Evolutionary conservation across 352 stramenopile species (phyloP), one percentile per base, ranked within the genome.

Genomic region (Pythium volutum): DNA sequence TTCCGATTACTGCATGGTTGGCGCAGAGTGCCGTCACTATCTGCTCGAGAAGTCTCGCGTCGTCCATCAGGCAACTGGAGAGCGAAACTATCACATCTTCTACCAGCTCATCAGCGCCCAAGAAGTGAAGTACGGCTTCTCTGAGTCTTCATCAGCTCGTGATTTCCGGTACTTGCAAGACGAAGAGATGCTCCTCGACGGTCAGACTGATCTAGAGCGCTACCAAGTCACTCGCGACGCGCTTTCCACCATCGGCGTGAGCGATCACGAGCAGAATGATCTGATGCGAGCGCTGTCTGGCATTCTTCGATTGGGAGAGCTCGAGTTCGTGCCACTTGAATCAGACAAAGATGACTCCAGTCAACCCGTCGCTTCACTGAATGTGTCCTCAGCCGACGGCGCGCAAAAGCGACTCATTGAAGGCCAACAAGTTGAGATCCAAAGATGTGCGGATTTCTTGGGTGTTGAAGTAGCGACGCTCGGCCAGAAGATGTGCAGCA

Each of bases 11-110:
- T 87, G 77, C 55, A 75, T 98, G n/a, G 70, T 97, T 14, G 92
- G 91, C 29, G 91, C 90, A 12, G 87, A 89, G 58, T 95, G 86
- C 61, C 81, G 84, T 14, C 82, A 98, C 43, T 99, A 99, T 73
- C 74, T 99, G 47, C 77, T 99, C 3, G 97, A 99, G 70, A 99
- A 99, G 70, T 97, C 96, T 1, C 91, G 97, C 16, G 86, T 99
- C 7, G 79, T 98, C 7, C 73, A 79, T 20, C 95, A 98, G 62
- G 79, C 81, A 2, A 26, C 70, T 0, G 85, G 91, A 1, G 97
- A 99, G 72, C 81, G 97, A 33, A 99, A 99, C 70, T 99, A 98
- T 83, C 97, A 99, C 75, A 97, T 99, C 23, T 99, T 99, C 71
- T 99, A 99, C 77, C 89, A 98, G 68, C 76, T 98, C 11, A 73